These are phyloP conservation scores for Penicillium tannophilum DNA, from an alignment of 495 filamentous ascomycete species.

Conservation along the genomic window DNA sequence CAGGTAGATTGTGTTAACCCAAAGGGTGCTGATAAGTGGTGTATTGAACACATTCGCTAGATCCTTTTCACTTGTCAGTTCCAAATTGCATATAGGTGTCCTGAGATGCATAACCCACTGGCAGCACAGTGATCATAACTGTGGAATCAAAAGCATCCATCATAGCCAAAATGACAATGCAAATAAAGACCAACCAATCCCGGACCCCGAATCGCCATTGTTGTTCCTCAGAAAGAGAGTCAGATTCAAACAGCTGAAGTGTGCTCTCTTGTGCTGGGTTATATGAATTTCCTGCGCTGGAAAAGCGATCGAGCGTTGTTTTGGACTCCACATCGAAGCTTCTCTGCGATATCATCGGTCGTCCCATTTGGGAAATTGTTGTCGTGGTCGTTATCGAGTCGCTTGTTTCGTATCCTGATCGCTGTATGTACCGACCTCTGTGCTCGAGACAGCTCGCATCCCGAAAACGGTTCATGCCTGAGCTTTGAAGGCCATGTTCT, in stretches of 20 bases:
- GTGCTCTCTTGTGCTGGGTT: constrained; percentile 23
- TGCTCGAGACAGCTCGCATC: background rate
- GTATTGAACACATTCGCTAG: constrained; percentile 31
- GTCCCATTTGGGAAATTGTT: constrained; percentile 23
- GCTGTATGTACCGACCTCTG: background rate
- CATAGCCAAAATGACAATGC: constrained; percentile 36
- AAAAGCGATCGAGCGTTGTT: constrained; percentile 17
- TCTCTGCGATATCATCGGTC: constrained; percentile 7
- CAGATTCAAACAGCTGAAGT: constrained; percentile 26
- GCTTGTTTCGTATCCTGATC: background rate
- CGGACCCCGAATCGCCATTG: constrained; percentile 29
- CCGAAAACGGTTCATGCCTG: background rate
- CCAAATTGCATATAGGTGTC: constrained; percentile 4
- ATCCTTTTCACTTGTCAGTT: constrained; percentile 20
- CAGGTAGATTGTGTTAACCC: constrained; percentile 45
- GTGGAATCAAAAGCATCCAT: constrained; percentile 47
- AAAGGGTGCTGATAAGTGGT: constrained; percentile 38
- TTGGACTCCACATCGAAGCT: constrained; percentile 23
- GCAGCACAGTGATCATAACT: constrained; percentile 34
- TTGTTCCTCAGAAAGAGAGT: constrained; percentile 12
- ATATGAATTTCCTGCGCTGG: constrained; percentile 23
- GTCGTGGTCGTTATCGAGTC: background rate
- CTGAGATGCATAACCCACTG: constrained; percentile 16
- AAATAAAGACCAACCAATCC: constrained; percentile 39
- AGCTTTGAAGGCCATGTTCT: background rate